These are phyloP conservation scores for Hondaea fermentalgiana DNA, from an alignment of 108 stramenopile genomes.

Conservation along the genomic window DNA sequence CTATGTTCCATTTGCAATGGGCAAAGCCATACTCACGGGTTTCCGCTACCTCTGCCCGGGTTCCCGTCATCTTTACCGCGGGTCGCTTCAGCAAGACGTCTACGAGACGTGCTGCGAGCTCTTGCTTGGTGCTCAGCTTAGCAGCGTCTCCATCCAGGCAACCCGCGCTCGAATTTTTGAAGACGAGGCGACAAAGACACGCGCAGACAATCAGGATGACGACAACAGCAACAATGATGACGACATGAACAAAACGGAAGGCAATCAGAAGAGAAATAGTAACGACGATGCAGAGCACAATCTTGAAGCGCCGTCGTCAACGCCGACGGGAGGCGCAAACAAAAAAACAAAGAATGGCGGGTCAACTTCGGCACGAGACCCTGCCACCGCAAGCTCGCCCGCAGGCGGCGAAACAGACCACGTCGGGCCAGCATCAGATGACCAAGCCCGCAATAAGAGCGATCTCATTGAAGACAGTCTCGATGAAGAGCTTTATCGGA, in stretches of 20 bases:
- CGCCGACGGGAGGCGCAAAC: too few relatives aligned
- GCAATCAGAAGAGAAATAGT: neutral
- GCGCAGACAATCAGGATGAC: neutral
- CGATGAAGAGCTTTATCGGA: neutral
- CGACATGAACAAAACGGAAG: neutral
- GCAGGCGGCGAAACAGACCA: neutral
- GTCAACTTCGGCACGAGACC: too few relatives aligned
- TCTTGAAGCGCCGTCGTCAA: too few relatives aligned
- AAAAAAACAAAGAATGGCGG: too few relatives aligned
- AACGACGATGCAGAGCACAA: too few relatives aligned
- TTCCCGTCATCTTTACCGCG: constrained; percentile 44
- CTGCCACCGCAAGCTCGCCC: too few relatives aligned
- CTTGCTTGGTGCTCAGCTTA: neutral
- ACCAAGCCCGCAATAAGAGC: too few relatives aligned
- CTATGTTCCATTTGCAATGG: constrained; percentile 46
- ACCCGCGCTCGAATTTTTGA: neutral
- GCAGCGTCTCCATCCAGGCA: neutral
- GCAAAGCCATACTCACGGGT: constrained; percentile 41
- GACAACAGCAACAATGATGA: neutral
- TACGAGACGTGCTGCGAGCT: constrained; percentile 28
- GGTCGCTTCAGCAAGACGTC: constrained; percentile 32
- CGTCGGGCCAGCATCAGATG: too few relatives aligned
- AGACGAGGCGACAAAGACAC: neutral
- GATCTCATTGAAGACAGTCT: neutral
- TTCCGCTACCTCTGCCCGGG: constrained; percentile 55